Percentiles rank a stretch among this genome's conserved stretches.
Evolutionary conservation across 164 flowering plant genomes (phyloP).

Genomic region (Chimonanthus salicifolius): DNA sequence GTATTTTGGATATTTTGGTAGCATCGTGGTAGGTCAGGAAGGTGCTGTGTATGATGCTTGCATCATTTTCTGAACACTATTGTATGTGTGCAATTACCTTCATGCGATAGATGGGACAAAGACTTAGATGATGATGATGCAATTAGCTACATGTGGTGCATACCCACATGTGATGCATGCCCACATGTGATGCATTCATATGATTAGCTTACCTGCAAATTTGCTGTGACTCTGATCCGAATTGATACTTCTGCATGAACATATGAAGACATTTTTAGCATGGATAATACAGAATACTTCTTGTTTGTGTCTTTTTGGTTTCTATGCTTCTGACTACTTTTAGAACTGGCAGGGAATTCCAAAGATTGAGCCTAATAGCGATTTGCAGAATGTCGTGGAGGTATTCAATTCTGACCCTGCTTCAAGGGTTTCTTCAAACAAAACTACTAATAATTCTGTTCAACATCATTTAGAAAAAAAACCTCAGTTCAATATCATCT

Average conservation of each 20-base stretch:
- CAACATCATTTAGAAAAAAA: too few species aligned
- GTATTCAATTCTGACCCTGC: constrained; percentile 22
- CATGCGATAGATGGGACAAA: neutral
- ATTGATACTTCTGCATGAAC: neutral
- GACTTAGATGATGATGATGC: neutral
- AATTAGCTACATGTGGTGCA: neutral
- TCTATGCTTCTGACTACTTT: neutral
- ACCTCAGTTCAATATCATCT: neutral
- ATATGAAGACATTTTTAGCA: neutral
- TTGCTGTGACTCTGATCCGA: too few species aligned
- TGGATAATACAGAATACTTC: neutral
- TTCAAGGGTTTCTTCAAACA: neutral
- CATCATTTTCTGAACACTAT: neutral
- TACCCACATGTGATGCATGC: neutral
- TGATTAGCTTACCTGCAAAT: neutral
- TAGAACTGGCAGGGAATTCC: constrained; percentile 61
- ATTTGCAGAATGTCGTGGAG: constrained; percentile 85
- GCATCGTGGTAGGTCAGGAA: neutral
- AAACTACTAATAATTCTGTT: neutral
- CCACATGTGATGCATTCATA: neutral
- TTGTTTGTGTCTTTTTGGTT: neutral
- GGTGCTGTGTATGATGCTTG: neutral
- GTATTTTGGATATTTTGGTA: neutral
- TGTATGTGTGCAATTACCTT: neutral
- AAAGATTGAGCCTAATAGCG: constrained; percentile 81